Evolutionary conservation across 2,329 filamentous ascomycete genomes (phyloP), one percentile per base, ranked within the genome.

Genomic region (Calycina herbarum): DNA sequence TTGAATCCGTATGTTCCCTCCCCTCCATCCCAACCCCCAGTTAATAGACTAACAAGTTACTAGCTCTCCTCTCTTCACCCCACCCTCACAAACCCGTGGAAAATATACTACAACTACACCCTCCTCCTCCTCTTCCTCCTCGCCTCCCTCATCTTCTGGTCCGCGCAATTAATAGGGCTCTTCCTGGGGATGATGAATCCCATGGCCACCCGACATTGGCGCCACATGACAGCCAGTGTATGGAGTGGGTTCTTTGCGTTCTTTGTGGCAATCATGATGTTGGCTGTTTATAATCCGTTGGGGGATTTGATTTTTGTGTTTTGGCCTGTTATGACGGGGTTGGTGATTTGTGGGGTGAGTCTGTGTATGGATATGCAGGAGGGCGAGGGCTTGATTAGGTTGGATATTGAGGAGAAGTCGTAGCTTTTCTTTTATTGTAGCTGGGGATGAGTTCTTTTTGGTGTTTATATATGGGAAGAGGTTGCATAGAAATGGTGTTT

Each of bases 311-410:
- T 59, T 6, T 24, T 59, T 17, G 57, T 59, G 5, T 35, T 59
- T 40, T 59, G 57, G 57, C 57, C 57, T 17, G 35, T 59, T 5
- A 59, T 59, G 35, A 59, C 35, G 57, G 57, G 57, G n/a, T 27
- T 24, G 1, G 57, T 27, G 17, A 40, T 24, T n/a, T 59, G 57
- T 40, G 15, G 31, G 35, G 35, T 15, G 3, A n/a, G 11, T 7
- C 7, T 40, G 20, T 13, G 20, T 7, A 59, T 59, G 57, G 35
- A 38, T 33, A 5, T 27, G 17, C 5, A 15, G 20, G 57, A 59
- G 20, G 57, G 11, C 5, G 57, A 59, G 17, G 31, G 15, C 33
- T 5, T n/a, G 29, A 27, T 59, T 13, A 40, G 20, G 57, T 40
- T 59, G 57, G 57, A 24, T 24, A 17, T 0, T 2, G 35, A 42